phyloP scores from a whole-genome alignment of 2,329 filamentous ascomycete genomes.

The Hypoxylon sp. region DNA sequence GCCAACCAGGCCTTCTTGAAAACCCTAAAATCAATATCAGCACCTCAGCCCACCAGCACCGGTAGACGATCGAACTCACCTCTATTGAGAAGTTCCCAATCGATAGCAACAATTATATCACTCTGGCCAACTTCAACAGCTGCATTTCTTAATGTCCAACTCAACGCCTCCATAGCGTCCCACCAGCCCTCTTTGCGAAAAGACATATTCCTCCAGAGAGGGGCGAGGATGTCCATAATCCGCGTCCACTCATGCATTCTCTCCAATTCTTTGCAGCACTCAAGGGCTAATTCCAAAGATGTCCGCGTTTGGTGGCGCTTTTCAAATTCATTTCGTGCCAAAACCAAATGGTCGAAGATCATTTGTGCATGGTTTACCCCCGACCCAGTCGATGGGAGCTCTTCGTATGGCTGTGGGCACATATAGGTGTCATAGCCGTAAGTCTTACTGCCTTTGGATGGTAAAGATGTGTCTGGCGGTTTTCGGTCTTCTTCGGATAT shows the following conservation, averaged over 20 bases:
- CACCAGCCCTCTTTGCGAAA: conserved; percentile 71
- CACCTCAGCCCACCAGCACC: conserved; percentile 2
- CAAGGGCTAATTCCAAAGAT: conserved; percentile 67
- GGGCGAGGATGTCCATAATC: conserved; percentile 64
- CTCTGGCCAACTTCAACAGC: conserved; percentile 64
- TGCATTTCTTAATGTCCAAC: conserved; percentile 70
- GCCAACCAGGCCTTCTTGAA: conserved; percentile 66
- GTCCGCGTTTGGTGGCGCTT: conserved; percentile 64
- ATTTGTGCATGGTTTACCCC: conserved; percentile 68
- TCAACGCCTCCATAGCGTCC: conserved; percentile 68
- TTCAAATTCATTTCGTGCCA: conserved; percentile 66
- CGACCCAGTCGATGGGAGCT: conserved; percentile 63
- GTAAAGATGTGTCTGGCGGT: conserved; percentile 61
- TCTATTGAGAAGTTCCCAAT: conserved; percentile 73
- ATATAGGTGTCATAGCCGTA: conserved; percentile 75
- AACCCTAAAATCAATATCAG: conserved; percentile 59
- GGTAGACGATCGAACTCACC: conserved; percentile 56
- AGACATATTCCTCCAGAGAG: conserved; percentile 68
- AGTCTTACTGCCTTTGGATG: conserved; percentile 61
- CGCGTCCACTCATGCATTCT: conserved; percentile 64
- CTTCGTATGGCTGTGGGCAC: conserved; percentile 72
- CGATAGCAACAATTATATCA: conserved; percentile 69
- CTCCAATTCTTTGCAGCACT: conserved; percentile 68
- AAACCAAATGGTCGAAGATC: conserved; percentile 64
- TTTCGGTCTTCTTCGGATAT: conserved; percentile 71